Evolutionary conservation across 495 filamentous ascomycete species (phyloP), one percentile per base, ranked within the genome.

Genomic region (Clohesyomyces aquaticus): DNA sequence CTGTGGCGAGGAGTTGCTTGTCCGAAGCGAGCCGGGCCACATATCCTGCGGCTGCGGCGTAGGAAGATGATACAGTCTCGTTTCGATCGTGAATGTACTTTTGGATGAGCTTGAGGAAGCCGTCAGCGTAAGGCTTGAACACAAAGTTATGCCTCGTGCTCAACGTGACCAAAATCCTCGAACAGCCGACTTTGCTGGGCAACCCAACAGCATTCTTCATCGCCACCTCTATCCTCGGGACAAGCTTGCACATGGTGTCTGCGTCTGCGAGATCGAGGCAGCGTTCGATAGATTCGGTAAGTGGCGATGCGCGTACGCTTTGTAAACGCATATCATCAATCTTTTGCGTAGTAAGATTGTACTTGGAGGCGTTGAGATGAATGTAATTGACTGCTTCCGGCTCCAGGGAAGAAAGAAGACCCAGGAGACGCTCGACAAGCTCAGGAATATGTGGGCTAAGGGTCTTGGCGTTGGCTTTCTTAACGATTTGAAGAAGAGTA

Each of bases 271-370:
- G 84, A 65, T 96, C 91, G 27, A 98, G 78, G 73, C 90, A 91
- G 69, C 91, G 83, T 60, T 96, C 91, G 68, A 97, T 91, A 21
- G 91, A 91, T 75, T 97, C 94, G 78, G 91, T 92, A 73, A 98
- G 87, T 0, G 94, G 93, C n/a, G 90, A 94, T 11, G 82, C 83
- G 26, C 90, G 88, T 19, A 96, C 89, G 69, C 82, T 86, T n/a
- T 80, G 84, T 32, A 91, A 82, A 53, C 94, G 84, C 73, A 88
- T 82, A 69, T 89, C 90, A 76, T 98, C 94, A 60, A 98, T 91
- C 66, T 85, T 82, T 57, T 96, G 88, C n/a, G 84, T 82, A 0
- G 87, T 91, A 19, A 91, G 78, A 55, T 90, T 88, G 66, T 96
- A 96, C 60, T 93, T 91, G 35, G 87, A 85, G 0, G 91, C 89